These are phyloP conservation scores for Lactuca sativa DNA, from an alignment of 129 eudicot species.

Conservation along the genomic window DNA sequence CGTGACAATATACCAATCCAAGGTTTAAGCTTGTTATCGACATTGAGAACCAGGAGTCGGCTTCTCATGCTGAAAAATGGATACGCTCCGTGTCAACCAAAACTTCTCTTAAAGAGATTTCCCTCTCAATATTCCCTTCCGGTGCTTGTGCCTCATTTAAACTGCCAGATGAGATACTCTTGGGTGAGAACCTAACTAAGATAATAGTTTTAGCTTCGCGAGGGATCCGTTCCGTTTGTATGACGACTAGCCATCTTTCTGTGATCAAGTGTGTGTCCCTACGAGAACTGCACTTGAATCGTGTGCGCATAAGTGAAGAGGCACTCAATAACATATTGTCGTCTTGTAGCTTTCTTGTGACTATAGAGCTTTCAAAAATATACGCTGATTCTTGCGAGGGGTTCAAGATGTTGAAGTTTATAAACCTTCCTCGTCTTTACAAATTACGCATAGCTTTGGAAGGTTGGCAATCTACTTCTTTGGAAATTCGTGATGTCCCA, in stretches of 20 bases:
- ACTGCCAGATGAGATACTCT: background rate
- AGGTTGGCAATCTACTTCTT: too few species aligned
- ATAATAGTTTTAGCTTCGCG: too few species aligned
- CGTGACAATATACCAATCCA: background rate
- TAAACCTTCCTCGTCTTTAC: background rate
- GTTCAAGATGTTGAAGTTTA: background rate
- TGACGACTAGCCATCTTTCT: too few species aligned
- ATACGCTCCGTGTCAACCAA: background rate
- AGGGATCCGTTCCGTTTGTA: too few species aligned
- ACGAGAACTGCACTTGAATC: too few species aligned
- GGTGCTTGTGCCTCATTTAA: background rate
- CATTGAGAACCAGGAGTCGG: background rate
- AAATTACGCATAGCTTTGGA: background rate
- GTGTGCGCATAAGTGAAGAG: too few species aligned
- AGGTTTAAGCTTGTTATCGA: background rate
- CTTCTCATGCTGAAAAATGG: background rate
- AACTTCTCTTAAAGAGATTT: background rate
- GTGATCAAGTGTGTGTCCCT: too few species aligned
- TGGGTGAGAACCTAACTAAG: background rate
- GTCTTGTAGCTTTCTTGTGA: too few species aligned
- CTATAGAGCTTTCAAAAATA: too few species aligned
- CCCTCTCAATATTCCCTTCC: background rate
- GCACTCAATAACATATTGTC: too few species aligned
- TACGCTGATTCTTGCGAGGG: too few species aligned
- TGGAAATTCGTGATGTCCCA: constrained; percentile 12